Evolutionary conservation across 192 early-diverging fungal genomes (phyloP), one percentile per base, ranked within the genome.

Genomic region (Entophlyctis helioformis): DNA sequence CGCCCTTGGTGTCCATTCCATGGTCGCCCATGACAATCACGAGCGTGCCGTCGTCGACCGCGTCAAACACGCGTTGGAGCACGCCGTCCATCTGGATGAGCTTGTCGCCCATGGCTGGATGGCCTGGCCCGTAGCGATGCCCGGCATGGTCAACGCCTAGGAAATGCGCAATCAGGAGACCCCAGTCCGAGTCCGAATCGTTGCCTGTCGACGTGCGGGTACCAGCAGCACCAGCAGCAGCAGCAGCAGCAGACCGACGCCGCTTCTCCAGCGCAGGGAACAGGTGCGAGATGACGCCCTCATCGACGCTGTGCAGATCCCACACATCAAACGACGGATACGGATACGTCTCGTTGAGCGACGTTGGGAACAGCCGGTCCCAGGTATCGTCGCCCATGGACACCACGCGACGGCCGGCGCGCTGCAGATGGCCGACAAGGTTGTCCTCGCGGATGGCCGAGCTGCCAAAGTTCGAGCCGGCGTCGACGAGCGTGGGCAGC

Each of bases 321-420:
- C 82, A 82, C 8, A 95, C 88, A 39, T 76, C 63, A 38, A 79
- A 62, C 1, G 69, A 72, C 15, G 72, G 72, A 51, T 53, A 77
- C 25, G 67, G 67, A 34, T 64, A 55, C 25, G 44, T 65, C 36
- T 65, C 59, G 48, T 72, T 66, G 54, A 78, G 52, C 22, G 57
- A 50, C 22, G 66, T 60, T 2, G 89, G 89, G 50, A 87, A 98
- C 46, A 98, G 54, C 42, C 73, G 74, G 20, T 78, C 76, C 95
- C 95, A 98, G 0, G 93, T 97, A 45, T 97, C 91, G 57, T 97
- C 93, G 41, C 93, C 93, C 66, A 89, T 82, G 43, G 90, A 89
- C 19, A 77, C 22, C 16, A 77, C 36, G 21, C 58, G 39, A 8
- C 48, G 37, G 8, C 36, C 34, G 9, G 24, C 16, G 11, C 28